These are phyloP conservation scores for Salix brachista DNA, from an alignment of 345 rosid species.

Conservation along the genomic window DNA sequence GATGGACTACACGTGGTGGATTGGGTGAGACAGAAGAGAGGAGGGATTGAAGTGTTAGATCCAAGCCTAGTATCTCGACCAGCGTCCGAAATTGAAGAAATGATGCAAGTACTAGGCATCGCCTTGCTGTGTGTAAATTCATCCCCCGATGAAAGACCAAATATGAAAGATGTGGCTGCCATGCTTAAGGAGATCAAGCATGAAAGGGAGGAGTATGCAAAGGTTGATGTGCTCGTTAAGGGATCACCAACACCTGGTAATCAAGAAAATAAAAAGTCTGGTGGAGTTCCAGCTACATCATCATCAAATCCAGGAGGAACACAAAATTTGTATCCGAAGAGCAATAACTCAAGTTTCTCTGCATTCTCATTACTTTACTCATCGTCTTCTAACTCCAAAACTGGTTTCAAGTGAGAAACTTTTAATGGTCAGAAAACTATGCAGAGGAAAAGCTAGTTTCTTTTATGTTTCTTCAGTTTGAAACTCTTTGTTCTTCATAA, in stretches of 20 bases:
- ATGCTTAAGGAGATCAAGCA: slow-evolving; percentile 93
- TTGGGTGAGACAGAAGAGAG: slow-evolving; percentile 72
- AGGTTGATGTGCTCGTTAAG: slow-evolving; percentile 67
- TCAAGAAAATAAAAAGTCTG: slow-evolving; percentile 24
- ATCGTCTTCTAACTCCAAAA: slow-evolving; percentile 38
- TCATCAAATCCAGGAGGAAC: slow-evolving; percentile 41
- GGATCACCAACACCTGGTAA: slow-evolving; percentile 47
- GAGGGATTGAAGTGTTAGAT: slow-evolving; percentile 67
- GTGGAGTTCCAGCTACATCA: slow-evolving; percentile 32
- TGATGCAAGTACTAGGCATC: slow-evolving; percentile 77
- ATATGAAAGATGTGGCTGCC: slow-evolving; percentile 89
- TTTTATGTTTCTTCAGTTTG: slow-evolving; percentile 12
- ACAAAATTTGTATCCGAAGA: slow-evolving; percentile 38
- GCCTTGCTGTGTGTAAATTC: slow-evolving; percentile 71
- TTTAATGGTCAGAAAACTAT: neutral
- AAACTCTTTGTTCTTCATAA: slow-evolving; percentile 7
- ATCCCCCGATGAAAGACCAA: slow-evolving; percentile 75
- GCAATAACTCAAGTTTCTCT: slow-evolving; percentile 78
- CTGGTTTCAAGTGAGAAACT: slow-evolving; percentile 31
- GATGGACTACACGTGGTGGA: slow-evolving; percentile 80
- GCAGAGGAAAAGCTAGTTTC: slow-evolving; percentile 22
- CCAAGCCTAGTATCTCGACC: slow-evolving; percentile 47
- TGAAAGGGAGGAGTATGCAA: slow-evolving; percentile 73
- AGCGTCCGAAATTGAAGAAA: slow-evolving; percentile 63
- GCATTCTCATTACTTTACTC: slow-evolving; percentile 79